A percentile compares a stretch with the other conserved stretches of the same genome.
These are phyloP conservation scores for Neocucurbitaria cava DNA, from an alignment of 2,329 filamentous ascomycete genomes.

Conservation along the genomic window DNA sequence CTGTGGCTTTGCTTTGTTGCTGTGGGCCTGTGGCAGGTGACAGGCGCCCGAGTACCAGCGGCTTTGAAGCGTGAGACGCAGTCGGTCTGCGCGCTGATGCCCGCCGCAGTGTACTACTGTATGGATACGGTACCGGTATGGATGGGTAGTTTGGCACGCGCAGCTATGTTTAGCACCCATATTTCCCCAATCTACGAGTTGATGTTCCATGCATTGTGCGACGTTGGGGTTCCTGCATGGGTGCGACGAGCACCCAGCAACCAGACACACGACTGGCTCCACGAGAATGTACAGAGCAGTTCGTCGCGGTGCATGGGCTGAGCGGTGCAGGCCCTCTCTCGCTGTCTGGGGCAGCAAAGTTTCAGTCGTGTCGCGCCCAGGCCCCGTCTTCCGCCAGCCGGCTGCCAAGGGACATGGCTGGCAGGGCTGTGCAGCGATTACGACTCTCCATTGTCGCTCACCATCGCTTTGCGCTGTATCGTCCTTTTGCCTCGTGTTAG, in stretches of 20 bases:
- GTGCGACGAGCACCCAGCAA: neutral
- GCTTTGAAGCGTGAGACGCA: slow-evolving; percentile 11
- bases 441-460: slow-evolving; percentile 24
- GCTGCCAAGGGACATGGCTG: slow-evolving; percentile 22
- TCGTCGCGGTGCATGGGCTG: neutral
- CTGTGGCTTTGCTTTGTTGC: too few species aligned
- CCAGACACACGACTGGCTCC: neutral
- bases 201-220: neutral
- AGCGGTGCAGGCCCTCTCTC: neutral
- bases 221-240: neutral
- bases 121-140: too few species aligned
- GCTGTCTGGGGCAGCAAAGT: slow-evolving; percentile 10
- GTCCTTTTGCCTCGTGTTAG: slow-evolving; percentile 5
- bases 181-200: neutral
- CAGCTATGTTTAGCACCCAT: slow-evolving; percentile 7
- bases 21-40: slow-evolving; percentile 4
- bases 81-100: slow-evolving; percentile 10
- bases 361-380: slow-evolving; percentile 31
- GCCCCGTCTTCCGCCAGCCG: slow-evolving; percentile 14
- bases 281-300: neutral
- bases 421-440: slow-evolving; percentile 32
- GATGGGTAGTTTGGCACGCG: neutral
- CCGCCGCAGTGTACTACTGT: slow-evolving; percentile 3
- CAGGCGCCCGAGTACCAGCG: slow-evolving; percentile 10
- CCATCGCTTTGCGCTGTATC: slow-evolving; percentile 19